Base-by-base conservation (phyloP, 2,329 filamentous ascomycete genomes). In the Hymenoscyphus fraxineus region DNA sequence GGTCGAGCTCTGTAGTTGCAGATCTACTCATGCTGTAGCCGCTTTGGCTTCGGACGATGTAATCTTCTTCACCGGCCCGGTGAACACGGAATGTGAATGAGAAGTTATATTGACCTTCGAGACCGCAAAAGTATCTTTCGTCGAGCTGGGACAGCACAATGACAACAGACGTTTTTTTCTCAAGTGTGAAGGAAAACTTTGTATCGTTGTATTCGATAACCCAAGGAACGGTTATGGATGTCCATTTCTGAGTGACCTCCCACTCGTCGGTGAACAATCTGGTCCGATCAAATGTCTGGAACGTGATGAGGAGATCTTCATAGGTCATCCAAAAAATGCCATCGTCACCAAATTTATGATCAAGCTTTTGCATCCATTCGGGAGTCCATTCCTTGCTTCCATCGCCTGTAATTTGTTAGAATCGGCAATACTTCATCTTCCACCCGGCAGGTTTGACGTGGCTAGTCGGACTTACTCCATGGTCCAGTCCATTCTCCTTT, bases 271-370 rank as follows among this genome's bases (percentile, higher is more conserved):
- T 81, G 74, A 88, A 88, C 19, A 89, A 80, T 0, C 86, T 80
- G 0, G 86, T 88, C 12, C 85, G 80, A 70, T 88, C 84, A 62
- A 88, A 82, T 62, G 81, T 80, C 41, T 82, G 81, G 70, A 83
- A 88, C 68, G 87, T 88, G 69, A 81, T 80, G 5, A 88, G 80
- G 61, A 89, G 78, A 67, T 88, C 86, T 56, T 84, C 80, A 69
- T 85, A 88, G 0, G 83, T 80, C 66, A 88, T 87, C 85, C 85
- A 88, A 71, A 88, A 88, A 12, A 84, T 81, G 0, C 84, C 85
- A 70, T 88, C 85, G 68, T 85, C 82, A 31, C 85, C 85, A 62
- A 88, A 88, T n/a, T 78, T 79, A 71, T 87, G 84, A 44, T 78
- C 79, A 1, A 88, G 81, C 71, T 86, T 84, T 65, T 82, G 77